Base-by-base conservation (phyloP, 768 basidiomycete genomes). In the Termitomyces sp. region DNA sequence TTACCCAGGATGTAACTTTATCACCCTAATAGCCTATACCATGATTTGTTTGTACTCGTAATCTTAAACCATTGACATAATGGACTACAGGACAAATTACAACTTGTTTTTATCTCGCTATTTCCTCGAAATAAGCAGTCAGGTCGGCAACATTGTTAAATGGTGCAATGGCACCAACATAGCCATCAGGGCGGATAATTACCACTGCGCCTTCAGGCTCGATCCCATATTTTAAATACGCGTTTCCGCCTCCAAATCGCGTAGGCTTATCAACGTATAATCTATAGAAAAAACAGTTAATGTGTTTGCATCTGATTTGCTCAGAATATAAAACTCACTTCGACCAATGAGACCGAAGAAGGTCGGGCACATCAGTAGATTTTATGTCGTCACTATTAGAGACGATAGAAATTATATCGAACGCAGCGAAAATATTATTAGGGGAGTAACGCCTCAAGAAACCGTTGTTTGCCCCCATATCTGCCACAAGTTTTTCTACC, bases 131-230 rank as follows among this genome's bases (percentile, higher is more conserved):
- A 63, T 87, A 88, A 1, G 24, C 22, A 32, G 75, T 69, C 46
- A 88, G 46, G 13, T 69, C 64, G 24, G 64, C 52, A 9, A 74
- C 61, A n/a, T 76, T 73, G 29, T 73, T 65, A 42, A 88, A 68
- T 0, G 86, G 79, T 1, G 75, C 75, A 32, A 88, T 71, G 62
- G 73, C 74, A 3, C 82, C 84, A 31, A 90, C 77, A 56, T 87
- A 87, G 16, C 87, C 87, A 62, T 86, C 86, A 8, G 85, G 85
- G 26, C 86, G 75, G 5, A 87, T 77, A 49, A 84, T 71, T 8
- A 84, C 77, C 12, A 84, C 63, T 10, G 77, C 81, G 18, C 84
- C 84, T 7, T 61, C 60, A 5, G 70, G 56, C 32, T 72, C 68
- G 46, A 86, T 76, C 0, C 86, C 86, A 60, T 82, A 87, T 26